These are phyloP conservation scores for Tricholoma terreum DNA, from an alignment of 768 basidiomycete genomes.

Conservation along the genomic window DNA sequence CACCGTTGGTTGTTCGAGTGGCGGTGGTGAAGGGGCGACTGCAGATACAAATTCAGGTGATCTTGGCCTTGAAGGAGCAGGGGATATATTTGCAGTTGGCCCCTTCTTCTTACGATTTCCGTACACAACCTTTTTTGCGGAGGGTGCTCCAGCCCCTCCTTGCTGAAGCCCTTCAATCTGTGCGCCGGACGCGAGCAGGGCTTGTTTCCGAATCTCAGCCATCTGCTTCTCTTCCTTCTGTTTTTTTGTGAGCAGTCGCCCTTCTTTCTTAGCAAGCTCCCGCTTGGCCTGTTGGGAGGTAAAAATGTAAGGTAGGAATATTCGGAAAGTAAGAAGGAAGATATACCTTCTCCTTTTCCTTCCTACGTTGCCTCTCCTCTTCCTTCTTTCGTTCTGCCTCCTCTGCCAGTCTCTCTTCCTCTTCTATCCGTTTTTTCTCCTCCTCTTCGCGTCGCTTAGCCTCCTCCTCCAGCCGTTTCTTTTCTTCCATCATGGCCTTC, in stretches of 20 bases:
- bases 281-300: slow-evolving; percentile 66
- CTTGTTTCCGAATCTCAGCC: slow-evolving; percentile 88
- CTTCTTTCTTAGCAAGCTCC: slow-evolving; percentile 91
- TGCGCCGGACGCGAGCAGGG: slow-evolving; percentile 84
- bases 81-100: slow-evolving; percentile 46
- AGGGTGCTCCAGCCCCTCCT: slow-evolving; percentile 36
- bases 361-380: slow-evolving; percentile 78
- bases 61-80: slow-evolving; percentile 52
- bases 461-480: slow-evolving; percentile 86
- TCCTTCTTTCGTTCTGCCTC: slow-evolving; percentile 78
- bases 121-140: slow-evolving; percentile 76
- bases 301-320: slow-evolving; percentile 4
- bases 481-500: slow-evolving; percentile 90
- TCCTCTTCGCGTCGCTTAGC: slow-evolving; percentile 69
- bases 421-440: slow-evolving; percentile 77
- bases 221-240: slow-evolving; percentile 92
- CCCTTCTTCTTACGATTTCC: slow-evolving; percentile 81
- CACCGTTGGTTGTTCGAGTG: slow-evolving; percentile 17
- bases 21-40: slow-evolving; percentile 12
- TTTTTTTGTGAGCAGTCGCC: slow-evolving; percentile 92
- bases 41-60: slow-evolving; percentile 42
- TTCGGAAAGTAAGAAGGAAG: slow-evolving; percentile 2
- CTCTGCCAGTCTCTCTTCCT: slow-evolving; percentile 76
- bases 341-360: slow-evolving; percentile 84
- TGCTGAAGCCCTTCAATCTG: slow-evolving; percentile 88